Conservation (phyloP, 805 yeast species). For the Candida corydali region DNA sequence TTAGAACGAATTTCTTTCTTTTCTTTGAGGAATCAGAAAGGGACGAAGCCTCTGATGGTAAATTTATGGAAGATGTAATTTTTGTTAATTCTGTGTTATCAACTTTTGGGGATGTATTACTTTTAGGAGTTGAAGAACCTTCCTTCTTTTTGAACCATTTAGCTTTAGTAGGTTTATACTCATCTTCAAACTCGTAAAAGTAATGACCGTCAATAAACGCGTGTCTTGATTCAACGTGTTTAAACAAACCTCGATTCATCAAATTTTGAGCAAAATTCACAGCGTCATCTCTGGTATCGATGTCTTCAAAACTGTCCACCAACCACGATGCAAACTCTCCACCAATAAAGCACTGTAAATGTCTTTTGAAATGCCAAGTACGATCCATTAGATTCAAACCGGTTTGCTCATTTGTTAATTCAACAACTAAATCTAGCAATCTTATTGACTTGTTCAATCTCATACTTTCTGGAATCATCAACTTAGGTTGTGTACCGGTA, state of each 20-base stretch:
- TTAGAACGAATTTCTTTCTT: constrained; percentile 49
- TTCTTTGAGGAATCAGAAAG: constrained; percentile 20
- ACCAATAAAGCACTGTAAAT: constrained; percentile 77
- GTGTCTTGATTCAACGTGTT: constrained; percentile 82
- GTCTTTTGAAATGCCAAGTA: constrained; percentile 85
- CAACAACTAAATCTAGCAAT: constrained; percentile 52
- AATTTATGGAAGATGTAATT: constrained; percentile 12
- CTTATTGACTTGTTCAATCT: constrained; percentile 49
- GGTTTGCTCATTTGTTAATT: constrained; percentile 63
- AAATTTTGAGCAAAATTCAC: constrained; percentile 71
- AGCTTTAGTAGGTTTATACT: constrained; percentile 31
- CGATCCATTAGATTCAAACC: constrained; percentile 67
- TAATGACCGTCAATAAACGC: constrained; percentile 90
- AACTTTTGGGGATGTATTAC: constrained; percentile 21
- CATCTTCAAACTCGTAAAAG: constrained; percentile 67
- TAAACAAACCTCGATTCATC: constrained; percentile 67
- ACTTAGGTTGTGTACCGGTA: constrained; percentile 32
- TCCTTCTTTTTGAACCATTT: constrained; percentile 29
- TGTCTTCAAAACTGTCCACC: constrained; percentile 70
- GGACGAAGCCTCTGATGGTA: constrained; percentile 20
- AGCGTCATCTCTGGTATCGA: constrained; percentile 80
- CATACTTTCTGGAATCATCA: constrained; percentile 28
- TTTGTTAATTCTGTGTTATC: constrained; percentile 20
- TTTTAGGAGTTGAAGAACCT: constrained; percentile 13
- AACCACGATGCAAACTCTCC: constrained; percentile 85